Conservation (phyloP, 352 stramenopile genomes). For the Phytopythium ostracodes region DNA sequence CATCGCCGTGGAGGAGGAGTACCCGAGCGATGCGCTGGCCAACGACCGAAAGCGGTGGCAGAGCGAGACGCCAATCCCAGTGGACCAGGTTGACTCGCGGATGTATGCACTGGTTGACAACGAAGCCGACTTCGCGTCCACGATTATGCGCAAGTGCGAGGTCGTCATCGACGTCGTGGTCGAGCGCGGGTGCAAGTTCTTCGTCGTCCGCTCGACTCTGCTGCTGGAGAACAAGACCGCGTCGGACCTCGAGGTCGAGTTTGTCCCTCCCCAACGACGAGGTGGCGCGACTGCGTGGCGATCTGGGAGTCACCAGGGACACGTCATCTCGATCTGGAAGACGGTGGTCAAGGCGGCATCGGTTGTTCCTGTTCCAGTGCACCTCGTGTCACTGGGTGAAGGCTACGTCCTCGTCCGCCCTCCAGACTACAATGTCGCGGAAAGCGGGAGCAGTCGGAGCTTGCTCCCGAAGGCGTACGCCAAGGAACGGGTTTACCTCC, state of each 20-base stretch:
- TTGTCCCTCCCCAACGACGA: conserved; percentile 53
- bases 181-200: conserved; percentile 84
- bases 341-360: conserved; percentile 53
- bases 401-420: conserved; percentile 72
- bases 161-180: conserved; percentile 85
- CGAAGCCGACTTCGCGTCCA: conserved; percentile 39
- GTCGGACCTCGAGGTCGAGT: conserved; percentile 83
- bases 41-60: conserved; percentile 50
- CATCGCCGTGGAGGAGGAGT: conserved; percentile 63
- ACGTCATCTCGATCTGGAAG: conserved; percentile 65
- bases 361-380: conserved; percentile 61
- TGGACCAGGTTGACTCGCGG: conserved; percentile 81
- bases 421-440: conserved; percentile 41
- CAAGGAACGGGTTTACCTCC: conserved; percentile 66
- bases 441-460: conserved; percentile 13
- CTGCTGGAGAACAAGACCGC: conserved; percentile 82
- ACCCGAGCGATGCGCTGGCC: conserved; percentile 21
- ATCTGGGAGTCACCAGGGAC: conserved; percentile 23
- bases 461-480: conserved; percentile 61
- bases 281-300: conserved; percentile 30
- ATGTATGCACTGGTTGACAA: conserved; percentile 77
- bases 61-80: conserved; percentile 69
- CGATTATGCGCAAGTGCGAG: conserved; percentile 69
- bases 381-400: conserved; percentile 68
- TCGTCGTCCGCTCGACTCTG: conserved; percentile 79